These are phyloP conservation scores for Citeromyces matritensis DNA, from an alignment of 805 yeast species.

Conservation along the genomic window DNA sequence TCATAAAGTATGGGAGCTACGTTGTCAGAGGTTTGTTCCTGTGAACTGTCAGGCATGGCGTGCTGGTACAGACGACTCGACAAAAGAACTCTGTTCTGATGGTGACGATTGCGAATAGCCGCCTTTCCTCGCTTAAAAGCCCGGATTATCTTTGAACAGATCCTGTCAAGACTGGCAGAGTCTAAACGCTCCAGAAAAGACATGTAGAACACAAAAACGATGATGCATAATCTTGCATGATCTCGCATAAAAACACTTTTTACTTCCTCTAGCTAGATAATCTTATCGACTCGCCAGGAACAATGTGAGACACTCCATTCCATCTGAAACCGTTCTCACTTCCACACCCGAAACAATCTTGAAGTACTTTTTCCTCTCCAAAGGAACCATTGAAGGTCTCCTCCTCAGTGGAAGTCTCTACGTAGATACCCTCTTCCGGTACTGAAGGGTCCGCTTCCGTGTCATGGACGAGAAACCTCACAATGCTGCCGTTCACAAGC, in stretches of 20 bases:
- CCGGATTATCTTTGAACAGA: too few species aligned
- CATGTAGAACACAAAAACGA: too few species aligned
- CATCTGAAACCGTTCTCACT: slow-evolving; percentile 15
- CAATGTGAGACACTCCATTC: slow-evolving; percentile 13
- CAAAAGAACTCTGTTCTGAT: too few species aligned
- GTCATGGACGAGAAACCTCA: slow-evolving; percentile 17
- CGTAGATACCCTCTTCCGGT: slow-evolving; percentile 1
- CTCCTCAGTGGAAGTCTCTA: slow-evolving; percentile 3
- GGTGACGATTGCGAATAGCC: too few species aligned
- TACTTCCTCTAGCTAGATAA: background rate
- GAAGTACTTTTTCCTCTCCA: slow-evolving; percentile 2
- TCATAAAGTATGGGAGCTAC: too few species aligned
- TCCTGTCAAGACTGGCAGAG: too few species aligned
- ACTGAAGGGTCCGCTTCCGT: background rate
- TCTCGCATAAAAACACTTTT: background rate
- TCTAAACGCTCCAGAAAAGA: too few species aligned
- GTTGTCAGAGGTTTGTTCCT: too few species aligned
- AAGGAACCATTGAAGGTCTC: slow-evolving; percentile 1
- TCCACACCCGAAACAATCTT: slow-evolving; percentile 14
- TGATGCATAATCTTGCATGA: background rate
- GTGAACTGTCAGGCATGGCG: too few species aligned
- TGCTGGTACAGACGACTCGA: too few species aligned
- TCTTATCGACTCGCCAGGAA: background rate
- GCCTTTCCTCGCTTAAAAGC: too few species aligned
- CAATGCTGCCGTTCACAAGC: slow-evolving; percentile 24